These are phyloP conservation scores for Calonectria pseudoreteaudii DNA, from an alignment of 2,329 filamentous ascomycete species.

Conservation along the genomic window DNA sequence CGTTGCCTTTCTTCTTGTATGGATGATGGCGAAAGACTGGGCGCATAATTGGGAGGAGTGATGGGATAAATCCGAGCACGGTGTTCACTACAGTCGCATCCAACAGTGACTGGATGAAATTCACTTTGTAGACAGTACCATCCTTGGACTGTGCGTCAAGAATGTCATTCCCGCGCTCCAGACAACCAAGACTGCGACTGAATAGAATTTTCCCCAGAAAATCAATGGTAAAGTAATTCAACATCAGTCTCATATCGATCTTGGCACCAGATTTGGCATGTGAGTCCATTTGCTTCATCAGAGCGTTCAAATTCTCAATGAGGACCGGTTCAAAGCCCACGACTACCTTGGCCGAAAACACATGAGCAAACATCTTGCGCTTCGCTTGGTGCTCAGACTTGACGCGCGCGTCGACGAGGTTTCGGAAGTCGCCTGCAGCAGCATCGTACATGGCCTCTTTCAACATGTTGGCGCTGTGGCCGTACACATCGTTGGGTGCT, in stretches of 20 bases:
- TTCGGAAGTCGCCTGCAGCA: slow-evolving; percentile 5
- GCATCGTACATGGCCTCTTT: slow-evolving; percentile 25
- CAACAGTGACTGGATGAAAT: slow-evolving; percentile 10
- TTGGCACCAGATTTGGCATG: not conserved
- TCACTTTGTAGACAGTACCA: not conserved
- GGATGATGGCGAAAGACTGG: not conserved
- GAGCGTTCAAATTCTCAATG: not conserved
- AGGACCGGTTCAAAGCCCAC: slow-evolving; percentile 11
- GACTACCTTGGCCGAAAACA: slow-evolving; percentile 13
- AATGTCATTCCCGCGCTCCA: slow-evolving; percentile 20
- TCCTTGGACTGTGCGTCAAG: slow-evolving; percentile 2
- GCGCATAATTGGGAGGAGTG: not conserved
- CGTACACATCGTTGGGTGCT: slow-evolving; percentile 13
- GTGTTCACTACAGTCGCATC: slow-evolving; percentile 14
- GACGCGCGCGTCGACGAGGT: slow-evolving; percentile 7
- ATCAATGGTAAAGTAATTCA: slow-evolving; percentile 29
- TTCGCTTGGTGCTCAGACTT: slow-evolving; percentile 21
- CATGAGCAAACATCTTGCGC: slow-evolving; percentile 22
- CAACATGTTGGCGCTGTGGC: slow-evolving; percentile 16
- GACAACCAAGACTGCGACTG: not conserved
- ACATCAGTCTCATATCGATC: not conserved
- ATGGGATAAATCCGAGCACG: not conserved
- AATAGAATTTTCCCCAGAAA: slow-evolving; percentile 3
- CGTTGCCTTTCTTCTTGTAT: not conserved
- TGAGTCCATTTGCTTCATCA: not conserved